These are phyloP conservation scores for bread wheat (Triticum aestivum) DNA, from an alignment of 176 grass and related monocot genomes.

Conservation along the genomic window IWGSC_CS_RefSeq_v2.1 NC_057796.1:373807713-373808212, in stretches of 20 bases:
- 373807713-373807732: background rate
- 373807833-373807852: constrained; percentile 82
- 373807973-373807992: background rate
- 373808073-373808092: constrained; percentile 99
- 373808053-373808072: constrained; percentile 54
- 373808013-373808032: constrained; percentile 85
- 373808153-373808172: constrained; percentile 89
- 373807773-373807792: background rate
- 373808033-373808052: constrained; percentile 83
- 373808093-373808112: constrained; percentile 57
- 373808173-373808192: constrained; percentile 83
- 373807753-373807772: background rate
- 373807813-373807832: constrained; percentile 63
- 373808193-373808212: constrained; percentile 73
- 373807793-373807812: constrained; percentile 81
- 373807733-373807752: background rate
- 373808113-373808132: constrained; percentile 62
- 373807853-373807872: constrained; percentile 52
- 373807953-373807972: constrained; percentile 36
- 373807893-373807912: background rate
- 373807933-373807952: background rate
- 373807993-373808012: constrained; percentile 14
- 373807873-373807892: constrained; percentile 2
- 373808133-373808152: constrained; percentile 92
- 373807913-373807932: background rate